Base-by-base conservation (phyloP, 2,329 filamentous ascomycete species). In the Penicillium sp. region DNA sequence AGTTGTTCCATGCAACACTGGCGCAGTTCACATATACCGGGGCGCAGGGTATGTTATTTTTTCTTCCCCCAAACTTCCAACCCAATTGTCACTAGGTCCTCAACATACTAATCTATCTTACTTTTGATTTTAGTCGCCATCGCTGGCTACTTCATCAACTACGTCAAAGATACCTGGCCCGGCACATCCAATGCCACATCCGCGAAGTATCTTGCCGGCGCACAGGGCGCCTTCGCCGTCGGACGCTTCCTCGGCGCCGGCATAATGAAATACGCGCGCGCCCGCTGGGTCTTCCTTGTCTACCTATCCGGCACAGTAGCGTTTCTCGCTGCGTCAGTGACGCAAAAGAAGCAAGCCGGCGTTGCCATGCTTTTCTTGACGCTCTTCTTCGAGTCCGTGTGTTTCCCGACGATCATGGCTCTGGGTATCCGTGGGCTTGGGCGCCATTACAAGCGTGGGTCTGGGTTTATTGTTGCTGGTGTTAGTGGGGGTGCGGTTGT, bases 21-120 rank as follows among this genome's bases (percentile, higher is more conserved):
- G 86, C 88, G 0, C 89, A 93, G 61, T 92, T 92, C 72, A 89
- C 85, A 69, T 94, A 93, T 69, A 87, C 89, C 0, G 89, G 89
- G 44, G 84, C 88, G 0, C 91, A 96, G 65, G 85, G 81, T 71
- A 51, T 16, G 55, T 60, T 11, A 38, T 5, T 4, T 36, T 13
- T 27, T 35, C 26, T 6, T 19, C 8, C 7, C 3, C 40, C 32
- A 10, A 7, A 18, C 23, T 3, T 0, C 5, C 9, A 19, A 30
- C 23, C 32, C 32, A 34, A 13, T 11, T 10, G 3, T 13, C 11
- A 14, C 13, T 14, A 3, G 3, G 32, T 34, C 13, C 32, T 5
- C 10, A 14, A 13, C 10, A 36, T 13, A 10, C 45, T 47, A 26
- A 46, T 2, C n/a, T 11, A 6, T 16, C 30, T 16, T 18, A 6